Base-by-base conservation (phyloP, 176 grass and related monocot species). In the Bonia amplexicaulis region DNA sequence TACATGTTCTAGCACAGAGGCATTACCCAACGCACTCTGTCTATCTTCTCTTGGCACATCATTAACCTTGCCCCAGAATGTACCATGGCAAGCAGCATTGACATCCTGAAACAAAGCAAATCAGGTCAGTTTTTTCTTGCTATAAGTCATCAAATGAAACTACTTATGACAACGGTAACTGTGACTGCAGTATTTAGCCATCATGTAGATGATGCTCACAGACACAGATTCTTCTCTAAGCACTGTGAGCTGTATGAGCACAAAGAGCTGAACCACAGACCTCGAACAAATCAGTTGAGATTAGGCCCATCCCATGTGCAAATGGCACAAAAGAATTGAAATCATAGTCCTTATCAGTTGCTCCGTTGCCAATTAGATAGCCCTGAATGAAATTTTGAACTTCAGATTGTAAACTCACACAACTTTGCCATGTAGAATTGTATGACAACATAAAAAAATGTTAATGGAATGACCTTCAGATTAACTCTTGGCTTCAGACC, bases 291-390 rank as follows among this genome's bases (percentile, higher is more conserved):
- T 90, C 73, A 39, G 62, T 86, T 65, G 96, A 93, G 85, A 98
- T 98, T 66, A 98, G 91, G 6, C 93, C 91, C 96, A 98, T 98
- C 31, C 96, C 93, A 89, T 86, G 90, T 6, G 93, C 89, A 89
- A 93, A 98, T 55, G 93, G 93, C 37, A 98, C 96, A 87, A 95
- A 94, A 13, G 96, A 90, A 87, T 95, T 90, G 1, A 54, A 76
- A 87, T 98, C 96, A 8, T 88, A 93, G 25, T 88, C 63, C 0
- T 1, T 0, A 80, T 98, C 91, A 31, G 91, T 84, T 19, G 20
- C 83, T 60, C 83, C 87, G 87, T 98, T 98, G 45, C 93, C 96
- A 71, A 98, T 90, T 57, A 98, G 87, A 88, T 95, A 95, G 53
- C 96, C 96, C 93, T 98, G 86, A 42, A 59, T 41, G 65, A 53